Evolutionary conservation across 2,329 filamentous ascomycete species (phyloP).

Genomic region (Diaporthe capsici): DNA sequence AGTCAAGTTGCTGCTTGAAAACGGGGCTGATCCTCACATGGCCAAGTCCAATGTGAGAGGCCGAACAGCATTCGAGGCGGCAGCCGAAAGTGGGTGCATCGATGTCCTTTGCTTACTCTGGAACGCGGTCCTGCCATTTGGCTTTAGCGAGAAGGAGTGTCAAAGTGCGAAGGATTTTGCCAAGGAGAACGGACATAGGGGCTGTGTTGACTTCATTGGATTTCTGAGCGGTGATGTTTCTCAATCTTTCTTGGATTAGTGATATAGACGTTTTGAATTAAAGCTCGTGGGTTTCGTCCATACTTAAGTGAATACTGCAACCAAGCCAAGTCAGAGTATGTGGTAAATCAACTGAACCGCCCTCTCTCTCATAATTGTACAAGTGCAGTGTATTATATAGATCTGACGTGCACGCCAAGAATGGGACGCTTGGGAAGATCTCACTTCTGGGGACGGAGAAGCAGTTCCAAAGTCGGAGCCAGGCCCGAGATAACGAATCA

Average conservation of each 20-base stretch:
- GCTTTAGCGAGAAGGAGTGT: neutral
- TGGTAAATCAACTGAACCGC: too few species aligned
- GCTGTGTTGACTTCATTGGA: neutral
- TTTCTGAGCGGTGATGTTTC: neutral
- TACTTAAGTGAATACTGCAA: too few species aligned
- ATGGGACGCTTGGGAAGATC: too few species aligned
- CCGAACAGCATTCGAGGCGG: slow-evolving; percentile 16
- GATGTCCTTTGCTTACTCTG: neutral
- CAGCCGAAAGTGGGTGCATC: neutral
- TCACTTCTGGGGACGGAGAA: too few species aligned
- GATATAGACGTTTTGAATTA: neutral
- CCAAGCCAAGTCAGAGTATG: neutral
- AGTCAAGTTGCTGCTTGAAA: neutral
- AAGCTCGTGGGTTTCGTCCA: neutral
- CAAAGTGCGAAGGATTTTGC: neutral
- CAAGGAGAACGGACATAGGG: neutral
- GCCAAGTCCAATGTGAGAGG: neutral
- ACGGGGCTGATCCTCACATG: neutral
- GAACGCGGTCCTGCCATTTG: neutral
- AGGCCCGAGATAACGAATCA: neutral
- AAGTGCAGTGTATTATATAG: too few species aligned
- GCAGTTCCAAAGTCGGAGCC: neutral
- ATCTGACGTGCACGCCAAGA: too few species aligned
- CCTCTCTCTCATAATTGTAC: accelerated
- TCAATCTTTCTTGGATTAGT: neutral